Evolutionary conservation across 2,329 filamentous ascomycete genomes (phyloP).

Genomic region (Colletotrichum navitas): DNA sequence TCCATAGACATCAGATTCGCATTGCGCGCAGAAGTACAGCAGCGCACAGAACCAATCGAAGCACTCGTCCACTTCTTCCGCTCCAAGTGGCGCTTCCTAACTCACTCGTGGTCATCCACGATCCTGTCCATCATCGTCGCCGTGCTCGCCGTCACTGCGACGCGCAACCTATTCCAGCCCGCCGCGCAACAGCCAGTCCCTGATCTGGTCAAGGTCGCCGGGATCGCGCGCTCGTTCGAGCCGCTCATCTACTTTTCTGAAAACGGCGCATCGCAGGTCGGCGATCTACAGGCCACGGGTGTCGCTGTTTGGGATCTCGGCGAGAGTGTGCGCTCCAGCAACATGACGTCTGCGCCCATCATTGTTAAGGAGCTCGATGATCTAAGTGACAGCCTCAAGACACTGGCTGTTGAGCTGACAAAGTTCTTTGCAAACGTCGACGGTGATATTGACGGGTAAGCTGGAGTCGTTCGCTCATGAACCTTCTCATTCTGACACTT

Average conservation of each 20-base stretch:
- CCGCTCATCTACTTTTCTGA: conserved; percentile 96
- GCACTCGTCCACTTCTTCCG: conserved; percentile 75
- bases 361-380: conserved; percentile 90
- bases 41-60: conserved; percentile 87
- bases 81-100: conserved; percentile 69
- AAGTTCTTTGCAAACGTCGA: conserved; percentile 95
- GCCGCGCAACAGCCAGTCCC: conserved; percentile 76
- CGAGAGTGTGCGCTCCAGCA: conserved; percentile 88
- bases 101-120: conserved; percentile 77
- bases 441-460: conserved; percentile 86
- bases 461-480: conserved; percentile 40
- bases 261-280: conserved; percentile 86
- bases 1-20: conserved; percentile 86
- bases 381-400: conserved; percentile 87
- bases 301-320: conserved; percentile 95
- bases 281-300: conserved; percentile 89
- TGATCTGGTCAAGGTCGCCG: conserved; percentile 91
- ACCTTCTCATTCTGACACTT: conserved; percentile 9
- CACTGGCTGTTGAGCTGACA: conserved; percentile 85
- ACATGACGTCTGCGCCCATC: conserved; percentile 89
- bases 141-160: conserved; percentile 73
- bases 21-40: conserved; percentile 87
- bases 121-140: conserved; percentile 71
- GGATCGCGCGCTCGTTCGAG: conserved; percentile 91
- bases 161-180: conserved; percentile 77